Evolutionary conservation across 106 monocot species (phyloP).

Genomic region (Phalaenopsis equestris): DNA sequence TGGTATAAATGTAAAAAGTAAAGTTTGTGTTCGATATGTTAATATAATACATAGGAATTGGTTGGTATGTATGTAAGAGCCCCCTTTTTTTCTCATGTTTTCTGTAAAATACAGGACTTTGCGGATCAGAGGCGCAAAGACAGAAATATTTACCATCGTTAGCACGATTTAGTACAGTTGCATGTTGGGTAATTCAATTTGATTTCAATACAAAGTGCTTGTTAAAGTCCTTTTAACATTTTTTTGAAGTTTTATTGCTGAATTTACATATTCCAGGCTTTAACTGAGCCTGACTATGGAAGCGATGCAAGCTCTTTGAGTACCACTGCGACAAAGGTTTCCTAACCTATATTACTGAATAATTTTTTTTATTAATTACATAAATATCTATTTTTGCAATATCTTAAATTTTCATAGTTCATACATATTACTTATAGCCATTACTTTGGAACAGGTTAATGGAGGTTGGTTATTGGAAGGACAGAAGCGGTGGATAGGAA

Average conservation of each 20-base stretch:
- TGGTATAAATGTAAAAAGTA: no score
- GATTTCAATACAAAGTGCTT: not conserved
- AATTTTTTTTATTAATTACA: not conserved
- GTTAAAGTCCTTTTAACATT: not conserved
- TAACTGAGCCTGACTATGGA: constrained; percentile 95
- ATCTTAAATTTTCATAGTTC: not conserved
- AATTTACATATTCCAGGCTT: constrained; percentile 41
- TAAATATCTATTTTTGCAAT: not conserved
- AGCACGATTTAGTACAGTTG: constrained; percentile 50
- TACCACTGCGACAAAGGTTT: constrained; percentile 83
- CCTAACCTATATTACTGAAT: not conserved
- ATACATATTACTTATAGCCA: not conserved
- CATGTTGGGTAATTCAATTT: constrained; percentile 63
- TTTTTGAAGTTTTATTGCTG: not conserved
- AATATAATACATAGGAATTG: no score
- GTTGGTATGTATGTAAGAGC: no score
- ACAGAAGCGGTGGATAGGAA: constrained; percentile 95
- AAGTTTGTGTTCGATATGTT: no score
- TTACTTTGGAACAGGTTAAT: constrained; percentile 39
- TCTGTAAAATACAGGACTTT: constrained; percentile 41
- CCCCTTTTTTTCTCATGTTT: not conserved
- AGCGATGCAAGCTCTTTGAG: constrained; percentile 90
- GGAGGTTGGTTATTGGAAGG: constrained; percentile 93
- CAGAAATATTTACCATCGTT: constrained; percentile 80
- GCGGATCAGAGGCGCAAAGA: constrained; percentile 90